Base-by-base conservation (phyloP, 305 asterid genomes). In the Rubia occidens region DNA sequence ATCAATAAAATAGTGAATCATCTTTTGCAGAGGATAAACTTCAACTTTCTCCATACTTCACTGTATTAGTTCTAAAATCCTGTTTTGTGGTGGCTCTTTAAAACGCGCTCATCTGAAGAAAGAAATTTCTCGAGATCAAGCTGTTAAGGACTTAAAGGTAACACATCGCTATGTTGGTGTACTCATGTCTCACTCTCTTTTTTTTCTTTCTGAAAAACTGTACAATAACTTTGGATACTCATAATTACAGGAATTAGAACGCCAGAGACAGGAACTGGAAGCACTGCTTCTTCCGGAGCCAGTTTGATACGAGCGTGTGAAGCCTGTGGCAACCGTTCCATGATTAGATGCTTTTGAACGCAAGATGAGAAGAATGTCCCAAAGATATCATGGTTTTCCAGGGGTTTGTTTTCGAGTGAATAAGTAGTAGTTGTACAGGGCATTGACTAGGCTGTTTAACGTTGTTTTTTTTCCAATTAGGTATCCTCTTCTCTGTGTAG, bases 21-120 rank as follows among this genome's bases (percentile, higher is more conserved):
- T 42, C 10, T 2, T 32, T 32, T 32, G 37, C 4, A 32, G 37
- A 32, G 37, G 37, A 32, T 32, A 32, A 32, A 29, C 32, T 29
- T 29, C 32, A 29, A 29, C 32, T 29, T 9, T 53, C 42, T 17
- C 47, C 24, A n/a, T 11, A 18, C 20, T 51, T 45, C 17, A 17
- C 42, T 68, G 51, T 49, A 60, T 39, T 56, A 20, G 54, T 61
- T 26, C 61, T 51, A 17, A 42, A 37, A 44, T 56, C n/a, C 20
- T 68, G 14, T 35, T 67, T 53, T 63, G 29, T 11, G 66, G 90
- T 70, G 98, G 98, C 49, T 55, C 78, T 78, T 70, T 90, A 77
- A 94, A 90, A 80, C 98, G 96, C 76, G 83, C 95, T 78, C 98
- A 88, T 60, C 88, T 77, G 85, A 89, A 77, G 74, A 81, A 87